Evolutionary conservation across 768 basidiomycete species (phyloP).

Genomic region (Mycena venus): DNA sequence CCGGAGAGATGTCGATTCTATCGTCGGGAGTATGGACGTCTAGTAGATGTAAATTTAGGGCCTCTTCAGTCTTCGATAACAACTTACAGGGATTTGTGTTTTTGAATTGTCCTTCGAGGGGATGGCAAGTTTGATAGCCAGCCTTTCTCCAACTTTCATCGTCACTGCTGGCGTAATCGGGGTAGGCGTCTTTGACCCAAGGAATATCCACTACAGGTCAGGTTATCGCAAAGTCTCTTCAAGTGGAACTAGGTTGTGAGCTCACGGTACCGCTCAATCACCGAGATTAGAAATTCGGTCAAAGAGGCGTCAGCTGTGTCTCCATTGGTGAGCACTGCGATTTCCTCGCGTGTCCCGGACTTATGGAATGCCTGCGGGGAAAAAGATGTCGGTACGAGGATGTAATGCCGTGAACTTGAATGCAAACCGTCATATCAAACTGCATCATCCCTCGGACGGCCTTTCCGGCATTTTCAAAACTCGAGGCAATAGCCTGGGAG

Average conservation of each 20-base stretch:
- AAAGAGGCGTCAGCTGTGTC: slow-evolving; percentile 15
- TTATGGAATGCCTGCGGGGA: slow-evolving; percentile 12
- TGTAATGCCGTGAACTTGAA: neutral
- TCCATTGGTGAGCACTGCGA: slow-evolving; percentile 20
- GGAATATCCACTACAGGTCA: slow-evolving; percentile 28
- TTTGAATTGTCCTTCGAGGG: slow-evolving; percentile 64
- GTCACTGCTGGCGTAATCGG: slow-evolving; percentile 9
- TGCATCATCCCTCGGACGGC: slow-evolving; percentile 56
- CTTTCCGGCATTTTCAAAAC: slow-evolving; percentile 49
- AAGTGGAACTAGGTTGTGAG: neutral
- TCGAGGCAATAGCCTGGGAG: slow-evolving; percentile 56
- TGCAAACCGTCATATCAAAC: slow-evolving; percentile 39
- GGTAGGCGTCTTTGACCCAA: slow-evolving; percentile 16
- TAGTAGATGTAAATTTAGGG: neutral
- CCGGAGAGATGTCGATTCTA: slow-evolving; percentile 67
- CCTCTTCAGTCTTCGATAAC: slow-evolving; percentile 37
- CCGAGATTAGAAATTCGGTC: slow-evolving; percentile 15
- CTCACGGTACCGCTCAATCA: slow-evolving; percentile 31
- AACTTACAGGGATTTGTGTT: slow-evolving; percentile 68
- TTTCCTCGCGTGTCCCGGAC: slow-evolving; percentile 26
- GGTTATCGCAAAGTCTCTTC: neutral
- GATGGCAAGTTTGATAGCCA: slow-evolving; percentile 74
- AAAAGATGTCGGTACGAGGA: too few relatives aligned
- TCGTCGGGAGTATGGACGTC: slow-evolving; percentile 44
- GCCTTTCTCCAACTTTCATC: slow-evolving; percentile 68